These are phyloP conservation scores for Metahyphopichia silvanorum DNA, from an alignment of 805 yeast genomes.

Conservation along the genomic window DNA sequence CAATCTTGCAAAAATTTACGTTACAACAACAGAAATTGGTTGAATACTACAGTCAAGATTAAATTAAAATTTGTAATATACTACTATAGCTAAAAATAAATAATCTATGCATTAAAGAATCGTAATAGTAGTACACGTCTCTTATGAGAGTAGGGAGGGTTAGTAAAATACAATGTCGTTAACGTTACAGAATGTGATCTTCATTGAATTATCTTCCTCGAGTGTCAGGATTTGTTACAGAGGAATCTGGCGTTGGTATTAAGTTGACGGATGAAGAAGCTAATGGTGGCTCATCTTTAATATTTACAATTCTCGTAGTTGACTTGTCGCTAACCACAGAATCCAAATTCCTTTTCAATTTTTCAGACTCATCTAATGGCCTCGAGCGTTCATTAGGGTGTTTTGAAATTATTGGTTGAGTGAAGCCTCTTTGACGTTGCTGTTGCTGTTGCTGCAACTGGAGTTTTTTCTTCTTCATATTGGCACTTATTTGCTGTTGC, in stretches of 20 bases:
- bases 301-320: constrained; percentile 7
- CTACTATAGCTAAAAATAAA: neutral
- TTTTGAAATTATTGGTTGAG: constrained; percentile 2
- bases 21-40: constrained; percentile 45
- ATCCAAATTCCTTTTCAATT: constrained; percentile 6
- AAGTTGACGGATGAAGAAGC: constrained; percentile 8
- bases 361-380: constrained; percentile 4
- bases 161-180: too few relatives aligned
- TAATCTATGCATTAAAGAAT: neutral
- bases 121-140: too few relatives aligned
- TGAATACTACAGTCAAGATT: constrained; percentile 38
- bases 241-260: constrained; percentile 15
- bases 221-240: constrained; percentile 9
- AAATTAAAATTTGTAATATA: neutral
- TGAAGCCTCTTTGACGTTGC: neutral
- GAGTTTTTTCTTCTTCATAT: constrained; percentile 31
- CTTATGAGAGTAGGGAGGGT: too few relatives aligned
- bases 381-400: constrained; percentile 7
- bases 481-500: constrained; percentile 29
- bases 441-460: constrained; percentile 16
- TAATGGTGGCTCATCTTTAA: constrained; percentile 5
- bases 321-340: constrained; percentile 10
- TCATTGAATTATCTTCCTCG: neutral
- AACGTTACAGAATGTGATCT: too few relatives aligned
- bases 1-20: constrained; percentile 35